phyloP scores from a whole-genome alignment of 495 filamentous ascomycete species.

The Penicillium argentinense region DNA sequence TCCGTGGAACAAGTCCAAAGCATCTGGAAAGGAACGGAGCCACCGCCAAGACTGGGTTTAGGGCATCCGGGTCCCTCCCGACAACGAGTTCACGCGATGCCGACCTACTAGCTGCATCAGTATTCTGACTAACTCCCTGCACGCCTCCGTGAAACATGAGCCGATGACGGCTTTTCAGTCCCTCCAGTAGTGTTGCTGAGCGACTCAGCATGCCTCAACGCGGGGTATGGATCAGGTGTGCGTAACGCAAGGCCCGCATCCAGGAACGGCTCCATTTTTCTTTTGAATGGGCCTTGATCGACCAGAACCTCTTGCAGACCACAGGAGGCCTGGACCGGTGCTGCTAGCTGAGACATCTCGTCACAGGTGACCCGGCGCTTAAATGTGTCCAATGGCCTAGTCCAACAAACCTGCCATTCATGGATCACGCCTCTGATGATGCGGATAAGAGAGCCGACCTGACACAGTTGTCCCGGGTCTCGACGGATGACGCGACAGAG shows the following conservation, averaged over 20 bases:
- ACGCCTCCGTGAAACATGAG: neutral
- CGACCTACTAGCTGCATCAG: too few species aligned
- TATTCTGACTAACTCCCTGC: neutral
- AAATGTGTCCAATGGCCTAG: neutral
- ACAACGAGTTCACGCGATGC: neutral
- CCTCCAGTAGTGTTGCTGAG: constrained; percentile 6
- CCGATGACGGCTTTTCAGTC: constrained; percentile 2
- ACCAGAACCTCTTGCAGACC: neutral
- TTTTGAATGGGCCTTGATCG: constrained; percentile 1
- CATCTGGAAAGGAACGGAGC: constrained; percentile 12
- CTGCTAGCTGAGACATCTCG: neutral
- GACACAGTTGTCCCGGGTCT: too few species aligned
- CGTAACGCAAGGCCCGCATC: constrained; percentile 4
- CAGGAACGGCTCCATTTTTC: constrained; percentile 1
- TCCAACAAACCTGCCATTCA: neutral
- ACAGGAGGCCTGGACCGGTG: constrained; percentile 2
- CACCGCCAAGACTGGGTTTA: constrained; percentile 8
- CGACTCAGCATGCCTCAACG: constrained; percentile 4
- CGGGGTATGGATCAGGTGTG: constrained; percentile 4
- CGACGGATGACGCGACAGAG: too few species aligned
- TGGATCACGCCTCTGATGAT: neutral
- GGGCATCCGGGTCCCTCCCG: neutral
- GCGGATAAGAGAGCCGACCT: neutral
- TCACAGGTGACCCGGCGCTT: neutral
- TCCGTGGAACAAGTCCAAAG: constrained; percentile 15